Conservation (phyloP, 352 stramenopile species). For the Phytophthora palmivora region DNA sequence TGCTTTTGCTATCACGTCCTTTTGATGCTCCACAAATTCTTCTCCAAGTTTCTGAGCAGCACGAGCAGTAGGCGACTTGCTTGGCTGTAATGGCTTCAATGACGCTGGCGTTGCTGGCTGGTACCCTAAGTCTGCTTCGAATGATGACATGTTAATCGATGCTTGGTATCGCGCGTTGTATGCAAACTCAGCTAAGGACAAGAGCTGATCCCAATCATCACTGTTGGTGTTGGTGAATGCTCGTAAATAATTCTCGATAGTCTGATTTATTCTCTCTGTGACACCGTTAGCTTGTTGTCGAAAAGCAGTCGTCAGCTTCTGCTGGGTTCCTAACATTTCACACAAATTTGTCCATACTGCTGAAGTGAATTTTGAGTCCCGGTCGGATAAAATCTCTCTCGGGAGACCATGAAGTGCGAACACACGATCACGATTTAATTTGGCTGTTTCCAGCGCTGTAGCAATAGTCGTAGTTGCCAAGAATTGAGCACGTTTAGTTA, state of each 20-base stretch:
- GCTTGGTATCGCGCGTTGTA: conserved; percentile 20
- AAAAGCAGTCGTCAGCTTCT: conserved; percentile 14
- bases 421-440: neutral
- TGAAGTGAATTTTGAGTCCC: conserved; percentile 18
- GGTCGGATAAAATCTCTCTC: conserved; percentile 22
- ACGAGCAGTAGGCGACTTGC: neutral
- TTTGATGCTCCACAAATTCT: neutral
- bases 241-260: conserved; percentile 14
- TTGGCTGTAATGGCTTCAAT: neutral
- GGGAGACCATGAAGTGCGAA: conserved; percentile 15
- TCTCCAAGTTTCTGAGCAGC: neutral
- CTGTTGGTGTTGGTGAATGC: neutral
- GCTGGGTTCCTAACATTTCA: neutral
- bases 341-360: conserved; percentile 17
- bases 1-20: neutral
- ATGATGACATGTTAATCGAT: conserved; percentile 24
- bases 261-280: conserved; percentile 28
- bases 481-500: conserved; percentile 20
- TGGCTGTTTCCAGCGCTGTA: neutral
- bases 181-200: conserved; percentile 18
- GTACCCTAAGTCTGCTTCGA: conserved; percentile 6
- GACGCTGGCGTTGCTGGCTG: neutral
- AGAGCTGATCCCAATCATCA: neutral
- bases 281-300: conserved; percentile 21
- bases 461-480: conserved; percentile 4